Evolutionary conservation across 495 filamentous ascomycete genomes (phyloP), one percentile per base, ranked within the genome.

Genomic region (Oleoguttula mirabilis): DNA sequence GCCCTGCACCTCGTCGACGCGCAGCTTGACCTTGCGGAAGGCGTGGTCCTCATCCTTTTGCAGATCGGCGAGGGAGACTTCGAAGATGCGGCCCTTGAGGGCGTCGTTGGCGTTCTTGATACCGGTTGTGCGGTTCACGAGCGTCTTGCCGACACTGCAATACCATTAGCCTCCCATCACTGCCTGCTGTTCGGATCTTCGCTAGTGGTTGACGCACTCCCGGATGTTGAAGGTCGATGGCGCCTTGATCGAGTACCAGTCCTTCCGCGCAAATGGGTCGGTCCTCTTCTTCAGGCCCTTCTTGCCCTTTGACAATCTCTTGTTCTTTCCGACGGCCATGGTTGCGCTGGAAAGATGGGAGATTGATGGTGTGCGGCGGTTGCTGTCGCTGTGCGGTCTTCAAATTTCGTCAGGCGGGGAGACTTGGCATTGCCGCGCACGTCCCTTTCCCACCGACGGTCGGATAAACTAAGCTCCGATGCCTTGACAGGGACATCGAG

Each of bases 231-330:
- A 96, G 51, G 88, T 93, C 43, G 86, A 87, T 50, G 92, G 90
- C 32, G 92, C 90, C 84, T 95, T 96, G 66, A 98, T 78, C 51
- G 80, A 82, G 72, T 85, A 98, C 82, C 93, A 95, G 67, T 96
- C 88, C 76, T 98, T 98, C 60, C 88, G 79, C 60, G 87, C 72
- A 72, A 98, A 98, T 55, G 90, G 92, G 65, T 98, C 90, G 62
- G 85, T 79, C 70, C 84, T 88, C 90, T 98, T 98, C 84, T 98
- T 98, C 60, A 98, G 78, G 65, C 90, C 90, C 79, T 98, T 98
- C 84, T 98, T 98, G 73, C 90, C 92, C 76, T 98, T 98, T 38
- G 90, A 96, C 72, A 98, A 77, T 68, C 90, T 83, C 85, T 98
- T 96, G 77, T 98, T 98, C 82, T 92, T 98, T 60, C 68, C 60